These are phyloP conservation scores for Bryoglossum gracile DNA, from an alignment of 495 filamentous ascomycete species.

Conservation along the genomic window DNA sequence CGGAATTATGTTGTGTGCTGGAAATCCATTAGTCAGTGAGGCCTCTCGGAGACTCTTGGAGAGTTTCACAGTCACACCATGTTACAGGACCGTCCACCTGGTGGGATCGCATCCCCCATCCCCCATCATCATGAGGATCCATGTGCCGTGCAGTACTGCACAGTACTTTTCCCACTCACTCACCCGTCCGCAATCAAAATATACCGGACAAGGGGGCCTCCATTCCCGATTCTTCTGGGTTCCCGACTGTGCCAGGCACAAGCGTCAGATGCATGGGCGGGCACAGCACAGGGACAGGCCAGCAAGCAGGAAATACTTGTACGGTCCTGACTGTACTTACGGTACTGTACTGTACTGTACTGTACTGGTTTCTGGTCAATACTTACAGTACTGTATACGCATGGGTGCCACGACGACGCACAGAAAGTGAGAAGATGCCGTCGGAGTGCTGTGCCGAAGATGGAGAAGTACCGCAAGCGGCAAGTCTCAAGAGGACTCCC, in stretches of 20 bases:
- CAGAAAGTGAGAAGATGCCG: conserved; percentile 11
- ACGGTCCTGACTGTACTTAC: not conserved
- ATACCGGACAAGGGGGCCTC: conserved; percentile 13
- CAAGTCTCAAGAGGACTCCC: too few relatives aligned
- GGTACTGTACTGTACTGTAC: too few relatives aligned
- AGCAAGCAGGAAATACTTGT: not conserved
- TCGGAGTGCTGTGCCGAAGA: conserved; percentile 18
- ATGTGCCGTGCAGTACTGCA: too few relatives aligned
- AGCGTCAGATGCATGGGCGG: conserved; percentile 15
- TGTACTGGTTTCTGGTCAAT: not conserved
- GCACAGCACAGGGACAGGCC: conserved; percentile 1
- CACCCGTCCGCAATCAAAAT: conserved; percentile 6
- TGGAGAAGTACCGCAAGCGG: conserved; percentile 16
- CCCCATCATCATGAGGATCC: not conserved
- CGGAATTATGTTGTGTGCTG: too few relatives aligned
- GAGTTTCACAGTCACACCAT: not conserved
- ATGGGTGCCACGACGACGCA: conserved; percentile 2
- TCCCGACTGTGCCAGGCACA: conserved; percentile 22
- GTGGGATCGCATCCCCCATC: too few relatives aligned
- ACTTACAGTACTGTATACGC: not conserved
- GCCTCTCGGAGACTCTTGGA: too few relatives aligned
- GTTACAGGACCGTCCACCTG: not conserved
- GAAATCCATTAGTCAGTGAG: too few relatives aligned
- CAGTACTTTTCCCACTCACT: too few relatives aligned
- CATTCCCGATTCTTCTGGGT: conserved; percentile 13